Percentiles rank a stretch among this genome's conserved stretches.
Evolutionary conservation across 306 rosid species (phyloP).

Genomic region (Citrullus mucosospermus): DNA sequence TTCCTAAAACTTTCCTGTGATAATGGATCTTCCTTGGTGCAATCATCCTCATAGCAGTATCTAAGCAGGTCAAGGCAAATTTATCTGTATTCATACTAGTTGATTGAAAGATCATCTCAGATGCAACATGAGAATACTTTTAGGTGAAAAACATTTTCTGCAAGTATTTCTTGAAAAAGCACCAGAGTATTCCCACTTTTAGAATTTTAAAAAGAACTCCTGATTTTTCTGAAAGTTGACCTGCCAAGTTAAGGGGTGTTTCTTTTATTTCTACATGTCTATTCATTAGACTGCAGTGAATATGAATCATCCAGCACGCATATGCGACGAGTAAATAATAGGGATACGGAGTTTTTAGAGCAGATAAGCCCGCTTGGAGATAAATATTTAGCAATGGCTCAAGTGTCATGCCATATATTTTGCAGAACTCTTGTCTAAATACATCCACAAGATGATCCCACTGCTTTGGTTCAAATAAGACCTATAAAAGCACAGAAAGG

Average conservation of each 20-base stretch:
- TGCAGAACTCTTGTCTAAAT: slow-evolving; percentile 95
- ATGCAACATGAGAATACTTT: background rate
- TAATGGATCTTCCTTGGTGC: slow-evolving; percentile 95
- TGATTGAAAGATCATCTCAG: background rate
- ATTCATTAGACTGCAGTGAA: background rate
- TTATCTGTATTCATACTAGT: background rate
- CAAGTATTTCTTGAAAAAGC: background rate
- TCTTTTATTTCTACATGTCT: background rate
- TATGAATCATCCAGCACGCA: background rate
- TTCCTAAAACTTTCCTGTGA: slow-evolving; percentile 78
- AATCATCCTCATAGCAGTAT: slow-evolving; percentile 88
- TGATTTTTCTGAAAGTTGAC: background rate
- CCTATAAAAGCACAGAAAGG: slow-evolving; percentile 35
- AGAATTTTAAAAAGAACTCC: background rate
- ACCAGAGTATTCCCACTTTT: background rate
- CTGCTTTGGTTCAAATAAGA: slow-evolving; percentile 78
- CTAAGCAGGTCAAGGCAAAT: slow-evolving; percentile 60
- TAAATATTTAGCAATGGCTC: slow-evolving; percentile 87
- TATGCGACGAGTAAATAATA: background rate
- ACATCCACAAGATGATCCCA: slow-evolving; percentile 84
- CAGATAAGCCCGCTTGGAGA: slow-evolving; percentile 94
- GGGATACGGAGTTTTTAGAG: slow-evolving; percentile 96
- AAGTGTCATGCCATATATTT: slow-evolving; percentile 88
- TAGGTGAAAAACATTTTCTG: background rate
- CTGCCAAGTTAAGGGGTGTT: background rate